phyloP scores from a whole-genome alignment of 768 basidiomycete species.

The Suillus subluteus region DNA sequence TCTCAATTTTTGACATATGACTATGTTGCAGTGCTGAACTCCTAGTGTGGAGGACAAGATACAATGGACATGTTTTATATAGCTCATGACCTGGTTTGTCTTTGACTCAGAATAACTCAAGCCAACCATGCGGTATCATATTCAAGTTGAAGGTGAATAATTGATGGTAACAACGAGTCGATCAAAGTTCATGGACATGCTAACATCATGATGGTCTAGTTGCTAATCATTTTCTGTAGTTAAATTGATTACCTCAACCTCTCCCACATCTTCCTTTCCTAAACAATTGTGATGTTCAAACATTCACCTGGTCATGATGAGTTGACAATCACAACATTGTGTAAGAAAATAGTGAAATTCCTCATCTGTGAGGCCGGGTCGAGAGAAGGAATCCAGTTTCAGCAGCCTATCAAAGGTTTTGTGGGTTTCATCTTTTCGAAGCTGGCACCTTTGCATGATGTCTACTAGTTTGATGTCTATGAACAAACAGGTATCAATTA shows the following conservation, averaged over 20 bases:
- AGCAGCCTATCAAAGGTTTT: neutral
- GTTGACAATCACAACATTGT: neutral
- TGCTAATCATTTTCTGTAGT: neutral
- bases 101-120: no score
- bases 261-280: neutral
- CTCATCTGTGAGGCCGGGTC: neutral
- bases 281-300: neutral
- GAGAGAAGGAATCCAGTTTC: slow-evolving; percentile 3
- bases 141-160: no score
- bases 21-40: no score
- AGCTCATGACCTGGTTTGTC: no score
- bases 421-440: neutral
- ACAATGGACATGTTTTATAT: no score
- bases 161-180: no score
- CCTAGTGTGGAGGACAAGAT: no score
- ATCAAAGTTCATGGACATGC: no score
- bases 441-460: neutral
- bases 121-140: no score
- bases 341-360: neutral
- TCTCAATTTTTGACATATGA: no score
- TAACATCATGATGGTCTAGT: no score
- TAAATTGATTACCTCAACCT: neutral
- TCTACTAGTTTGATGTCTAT: slow-evolving; percentile 1
- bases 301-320: slow-evolving; percentile 6
- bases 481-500: no score